Evolutionary conservation across 2,329 filamentous ascomycete genomes (phyloP).

Genomic region (Aspergillus fructus): DNA sequence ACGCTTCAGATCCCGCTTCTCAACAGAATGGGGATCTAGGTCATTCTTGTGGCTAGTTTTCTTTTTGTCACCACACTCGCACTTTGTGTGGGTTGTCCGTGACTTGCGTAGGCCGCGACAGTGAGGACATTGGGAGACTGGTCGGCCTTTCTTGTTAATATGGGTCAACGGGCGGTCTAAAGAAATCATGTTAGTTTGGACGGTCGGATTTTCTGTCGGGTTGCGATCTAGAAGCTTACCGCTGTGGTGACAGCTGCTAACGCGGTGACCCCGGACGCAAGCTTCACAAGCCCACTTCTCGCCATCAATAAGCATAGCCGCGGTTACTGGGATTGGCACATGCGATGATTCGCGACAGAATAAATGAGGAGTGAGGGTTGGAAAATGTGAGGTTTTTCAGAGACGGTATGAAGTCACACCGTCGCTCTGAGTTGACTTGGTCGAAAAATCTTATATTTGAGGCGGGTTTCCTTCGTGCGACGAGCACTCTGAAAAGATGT

Average conservation of each 20-base stretch:
- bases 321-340: slow-evolving; percentile 39
- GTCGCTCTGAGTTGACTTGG: slow-evolving; percentile 10
- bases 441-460: slow-evolving; percentile 8
- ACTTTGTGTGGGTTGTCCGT: slow-evolving; percentile 90
- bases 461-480: slow-evolving; percentile 10
- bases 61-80: slow-evolving; percentile 91
- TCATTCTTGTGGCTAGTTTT: slow-evolving; percentile 56
- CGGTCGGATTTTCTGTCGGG: neutral
- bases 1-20: slow-evolving; percentile 40
- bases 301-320: slow-evolving; percentile 78
- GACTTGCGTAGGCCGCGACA: slow-evolving; percentile 96
- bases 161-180: slow-evolving; percentile 86
- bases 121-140: slow-evolving; percentile 96
- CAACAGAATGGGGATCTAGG: slow-evolving; percentile 32
- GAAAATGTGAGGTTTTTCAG: slow-evolving; percentile 8
- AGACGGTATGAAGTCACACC: slow-evolving; percentile 12
- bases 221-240: slow-evolving; percentile 60
- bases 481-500: slow-evolving; percentile 21
- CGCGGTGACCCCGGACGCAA: slow-evolving; percentile 96
- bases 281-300: slow-evolving; percentile 98
- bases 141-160: slow-evolving; percentile 96
- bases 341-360: slow-evolving; percentile 39
- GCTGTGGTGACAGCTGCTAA: slow-evolving; percentile 96
- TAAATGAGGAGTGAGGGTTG: slow-evolving; percentile 16
- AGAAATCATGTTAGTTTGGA: slow-evolving; percentile 13